A percentile compares a stretch with the other conserved stretches of the same genome.
Evolutionary conservation across 768 basidiomycete species (phyloP).

Genomic region (Nidularia sp.): DNA sequence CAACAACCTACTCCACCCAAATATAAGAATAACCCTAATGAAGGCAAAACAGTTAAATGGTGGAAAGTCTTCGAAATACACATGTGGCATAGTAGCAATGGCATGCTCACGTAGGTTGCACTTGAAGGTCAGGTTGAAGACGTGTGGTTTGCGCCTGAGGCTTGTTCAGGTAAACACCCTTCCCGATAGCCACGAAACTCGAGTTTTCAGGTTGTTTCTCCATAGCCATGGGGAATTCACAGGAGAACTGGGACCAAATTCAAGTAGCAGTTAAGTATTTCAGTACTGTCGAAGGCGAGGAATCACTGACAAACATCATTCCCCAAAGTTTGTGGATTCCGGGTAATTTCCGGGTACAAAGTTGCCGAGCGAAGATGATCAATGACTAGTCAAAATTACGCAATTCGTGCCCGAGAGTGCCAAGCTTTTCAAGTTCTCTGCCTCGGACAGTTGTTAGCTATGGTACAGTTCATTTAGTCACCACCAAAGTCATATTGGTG

Average conservation of each 20-base stretch:
- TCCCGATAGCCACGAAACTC: constrained; percentile 9
- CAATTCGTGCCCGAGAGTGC: too few relatives aligned
- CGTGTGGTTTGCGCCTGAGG: constrained; percentile 1
- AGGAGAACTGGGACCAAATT: not conserved
- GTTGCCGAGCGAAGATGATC: not conserved
- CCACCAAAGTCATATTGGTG: too few relatives aligned
- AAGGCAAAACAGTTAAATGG: too few relatives aligned
- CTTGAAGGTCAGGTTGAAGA: not conserved
- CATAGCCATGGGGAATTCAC: not conserved
- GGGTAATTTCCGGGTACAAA: not conserved
- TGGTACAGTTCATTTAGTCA: too few relatives aligned
- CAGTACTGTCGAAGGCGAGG: too few relatives aligned
- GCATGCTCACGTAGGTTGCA: constrained; percentile 12
- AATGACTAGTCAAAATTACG: too few relatives aligned
- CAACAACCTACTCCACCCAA: constrained; percentile 41
- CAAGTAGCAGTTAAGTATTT: not conserved
- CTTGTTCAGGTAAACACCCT: constrained; percentile 16
- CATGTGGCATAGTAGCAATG: not conserved
- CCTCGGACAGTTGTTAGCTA: too few relatives aligned
- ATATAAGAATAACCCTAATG: constrained; percentile 40
- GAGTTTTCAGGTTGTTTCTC: not conserved
- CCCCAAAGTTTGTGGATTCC: not conserved
- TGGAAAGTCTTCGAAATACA: not conserved
- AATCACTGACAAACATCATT: not conserved
- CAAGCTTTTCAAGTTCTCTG: too few relatives aligned